Evolutionary conservation across 2,329 filamentous ascomycete genomes (phyloP), one percentile per base, ranked within the genome.

Genomic region (Scleromitrula shiraiana): DNA sequence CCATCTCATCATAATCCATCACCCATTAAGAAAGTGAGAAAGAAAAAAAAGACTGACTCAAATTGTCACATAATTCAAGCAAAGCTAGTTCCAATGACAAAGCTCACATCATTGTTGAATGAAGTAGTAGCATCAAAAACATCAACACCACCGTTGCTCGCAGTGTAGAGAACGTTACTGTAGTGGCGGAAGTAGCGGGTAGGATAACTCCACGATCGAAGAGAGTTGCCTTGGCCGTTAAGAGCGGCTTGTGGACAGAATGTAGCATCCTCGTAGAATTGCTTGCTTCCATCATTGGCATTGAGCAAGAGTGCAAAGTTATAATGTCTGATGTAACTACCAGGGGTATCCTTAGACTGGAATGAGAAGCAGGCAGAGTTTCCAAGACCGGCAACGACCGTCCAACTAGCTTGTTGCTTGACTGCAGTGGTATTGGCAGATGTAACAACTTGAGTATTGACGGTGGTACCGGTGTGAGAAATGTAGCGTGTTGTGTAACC

Each of bases 341-440:
- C 78, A 2, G 78, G 65, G 0, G 72, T 72, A 51, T 82, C 77
- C 9, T 62, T 63, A 0, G 77, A 78, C 63, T 83, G 79, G 52
- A 83, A 82, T 0, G 78, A 82, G 59, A 70, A 70, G 63, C 80
- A 83, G 22, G 49, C 76, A 50, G 67, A 71, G 61, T 78, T 77
- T 5, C 64, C 76, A 2, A 82, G 73, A 10, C 78, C 78, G 0
- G 72, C 59, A 48, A 70, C 72, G 20, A 78, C 73, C 0, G 67
- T 74, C 70, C 72, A 79, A 57, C 68, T 78, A 12, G 74, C 72
- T 49, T 71, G 67, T 46, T 72, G 64, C 50, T 79, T 73, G 41
- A 79, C 70, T 1, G 67, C 56, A 0, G 68, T 70, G 38, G 59
- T 65, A 62, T 72, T 78, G 22, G 71, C 71, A 15, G 71, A 74